A percentile compares a stretch with the other conserved stretches of the same genome.
These are phyloP conservation scores for Thoreauomyces humboldtii DNA, from an alignment of 192 early-diverging fungal genomes.

Conservation along the genomic window DNA sequence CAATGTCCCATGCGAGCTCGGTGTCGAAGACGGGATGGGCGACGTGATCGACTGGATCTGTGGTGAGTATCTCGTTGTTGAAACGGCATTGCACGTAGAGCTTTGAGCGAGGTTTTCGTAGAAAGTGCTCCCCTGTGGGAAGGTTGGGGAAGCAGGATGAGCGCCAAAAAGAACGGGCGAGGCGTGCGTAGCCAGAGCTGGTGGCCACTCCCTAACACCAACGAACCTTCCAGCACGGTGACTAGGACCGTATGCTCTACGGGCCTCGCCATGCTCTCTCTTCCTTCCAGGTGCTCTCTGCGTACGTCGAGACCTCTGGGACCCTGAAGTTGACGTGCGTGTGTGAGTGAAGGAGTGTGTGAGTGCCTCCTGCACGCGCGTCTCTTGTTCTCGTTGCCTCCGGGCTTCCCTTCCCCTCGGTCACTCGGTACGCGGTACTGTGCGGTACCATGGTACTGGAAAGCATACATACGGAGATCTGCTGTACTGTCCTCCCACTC, in stretches of 20 bases:
- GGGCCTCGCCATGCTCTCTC: slow-evolving; percentile 27
- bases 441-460: no score
- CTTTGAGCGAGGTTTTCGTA: slow-evolving; percentile 22
- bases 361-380: no score
- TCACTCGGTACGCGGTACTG: no score
- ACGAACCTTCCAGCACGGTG: slow-evolving; percentile 43
- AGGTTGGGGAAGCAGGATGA: neutral
- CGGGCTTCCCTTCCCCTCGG: no score
- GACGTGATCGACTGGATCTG: slow-evolving; percentile 48
- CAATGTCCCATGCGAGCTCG: slow-evolving; percentile 57
- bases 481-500: no score
- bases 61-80: slow-evolving; percentile 60
- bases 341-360: no score
- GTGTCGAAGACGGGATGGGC: slow-evolving; percentile 55
- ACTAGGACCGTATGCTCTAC: slow-evolving; percentile 40
- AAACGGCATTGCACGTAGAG: slow-evolving; percentile 61
- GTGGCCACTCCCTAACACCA: neutral
- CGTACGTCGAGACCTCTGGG: no score
- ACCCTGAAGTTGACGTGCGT: no score
- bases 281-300: no score
- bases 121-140: slow-evolving; percentile 34
- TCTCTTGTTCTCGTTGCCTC: no score
- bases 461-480: no score
- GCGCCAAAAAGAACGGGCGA: neutral
- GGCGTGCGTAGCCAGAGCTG: neutral